Conservation (phyloP, 805 yeast species). For the Wickerhamiella siamensis region DNA sequence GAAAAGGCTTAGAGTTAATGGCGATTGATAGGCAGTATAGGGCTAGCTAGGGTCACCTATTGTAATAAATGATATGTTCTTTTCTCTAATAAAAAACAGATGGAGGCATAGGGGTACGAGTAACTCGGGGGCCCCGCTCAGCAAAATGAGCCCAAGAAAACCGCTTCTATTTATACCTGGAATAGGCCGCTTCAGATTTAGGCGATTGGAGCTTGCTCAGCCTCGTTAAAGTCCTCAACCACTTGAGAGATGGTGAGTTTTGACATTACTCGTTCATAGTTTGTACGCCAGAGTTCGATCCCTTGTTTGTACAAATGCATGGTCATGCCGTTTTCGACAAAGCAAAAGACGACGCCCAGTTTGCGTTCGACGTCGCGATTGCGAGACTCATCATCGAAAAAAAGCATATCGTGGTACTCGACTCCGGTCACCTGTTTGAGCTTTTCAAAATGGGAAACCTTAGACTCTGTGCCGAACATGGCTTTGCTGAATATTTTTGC, state of each 20-base stretch:
- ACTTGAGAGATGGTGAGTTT: not conserved
- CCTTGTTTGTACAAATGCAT: constrained; percentile 11
- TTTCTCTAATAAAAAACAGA: too few relatives aligned
- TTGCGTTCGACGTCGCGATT: constrained; percentile 55
- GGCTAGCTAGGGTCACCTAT: too few relatives aligned
- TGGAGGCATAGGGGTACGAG: too few relatives aligned
- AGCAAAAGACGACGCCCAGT: constrained; percentile 56
- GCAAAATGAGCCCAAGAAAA: too few relatives aligned
- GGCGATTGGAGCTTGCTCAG: not conserved
- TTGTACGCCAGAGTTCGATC: constrained; percentile 14
- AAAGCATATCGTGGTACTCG: constrained; percentile 36
- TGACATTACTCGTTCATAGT: not conserved
- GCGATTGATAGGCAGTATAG: too few relatives aligned
- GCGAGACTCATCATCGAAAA: constrained; percentile 70
- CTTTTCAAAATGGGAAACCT: constrained; percentile 38
- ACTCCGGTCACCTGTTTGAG: constrained; percentile 37
- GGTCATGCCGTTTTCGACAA: constrained; percentile 37
- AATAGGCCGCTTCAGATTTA: too few relatives aligned
- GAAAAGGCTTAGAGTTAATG: too few relatives aligned
- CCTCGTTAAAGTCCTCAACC: not conserved
- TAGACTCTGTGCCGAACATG: constrained; percentile 31
- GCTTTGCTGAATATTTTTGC: constrained; percentile 33
- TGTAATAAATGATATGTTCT: too few relatives aligned
- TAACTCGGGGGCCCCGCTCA: too few relatives aligned
- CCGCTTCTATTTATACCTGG: too few relatives aligned